Conservation (phyloP, 495 filamentous ascomycete genomes). For the Penicillium manginii region DNA sequence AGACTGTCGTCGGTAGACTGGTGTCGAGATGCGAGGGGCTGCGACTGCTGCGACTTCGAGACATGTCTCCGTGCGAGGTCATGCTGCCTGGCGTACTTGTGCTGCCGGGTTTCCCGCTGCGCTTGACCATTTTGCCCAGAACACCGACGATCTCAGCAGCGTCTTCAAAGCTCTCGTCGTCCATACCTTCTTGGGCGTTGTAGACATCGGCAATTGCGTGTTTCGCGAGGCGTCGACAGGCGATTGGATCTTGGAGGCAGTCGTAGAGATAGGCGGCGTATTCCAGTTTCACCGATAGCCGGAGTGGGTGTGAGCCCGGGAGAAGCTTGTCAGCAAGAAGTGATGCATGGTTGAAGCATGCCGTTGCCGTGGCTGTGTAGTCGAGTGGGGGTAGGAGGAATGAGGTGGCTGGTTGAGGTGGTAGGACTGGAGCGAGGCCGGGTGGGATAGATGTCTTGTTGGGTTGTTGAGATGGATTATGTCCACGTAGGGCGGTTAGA, state of each 20-base stretch:
- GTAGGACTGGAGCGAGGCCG: conserved; percentile 50
- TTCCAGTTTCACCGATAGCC: conserved; percentile 89
- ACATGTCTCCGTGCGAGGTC: conserved; percentile 32
- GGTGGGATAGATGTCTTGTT: conserved; percentile 35
- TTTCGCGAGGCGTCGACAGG: conserved; percentile 74
- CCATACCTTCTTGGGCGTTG: conserved; percentile 86
- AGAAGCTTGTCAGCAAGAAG: conserved; percentile 73
- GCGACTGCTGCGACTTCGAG: conserved; percentile 40
- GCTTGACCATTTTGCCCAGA: conserved; percentile 77
- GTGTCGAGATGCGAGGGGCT: conserved; percentile 31
- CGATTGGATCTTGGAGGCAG: conserved; percentile 79
- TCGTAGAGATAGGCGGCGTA: conserved; percentile 96
- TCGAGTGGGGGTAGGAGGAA: conserved; percentile 81
- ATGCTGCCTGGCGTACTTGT: conserved; percentile 31
- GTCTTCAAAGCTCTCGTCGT: conserved; percentile 85
- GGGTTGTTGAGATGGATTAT: background rate
- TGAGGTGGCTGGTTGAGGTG: conserved; percentile 52
- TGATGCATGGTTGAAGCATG: conserved; percentile 78
- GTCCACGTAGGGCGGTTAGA: conserved; percentile 12
- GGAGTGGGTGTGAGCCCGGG: conserved; percentile 86
- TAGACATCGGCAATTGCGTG: conserved; percentile 89
- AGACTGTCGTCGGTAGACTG: conserved; percentile 30
- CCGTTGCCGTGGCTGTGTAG: conserved; percentile 79
- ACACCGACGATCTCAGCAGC: conserved; percentile 75
- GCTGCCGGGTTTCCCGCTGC: conserved; percentile 50